These are phyloP conservation scores for Heterobasidion occidentale DNA, from an alignment of 1,284 basidiomycete genomes.

Conservation along the genomic window DNA sequence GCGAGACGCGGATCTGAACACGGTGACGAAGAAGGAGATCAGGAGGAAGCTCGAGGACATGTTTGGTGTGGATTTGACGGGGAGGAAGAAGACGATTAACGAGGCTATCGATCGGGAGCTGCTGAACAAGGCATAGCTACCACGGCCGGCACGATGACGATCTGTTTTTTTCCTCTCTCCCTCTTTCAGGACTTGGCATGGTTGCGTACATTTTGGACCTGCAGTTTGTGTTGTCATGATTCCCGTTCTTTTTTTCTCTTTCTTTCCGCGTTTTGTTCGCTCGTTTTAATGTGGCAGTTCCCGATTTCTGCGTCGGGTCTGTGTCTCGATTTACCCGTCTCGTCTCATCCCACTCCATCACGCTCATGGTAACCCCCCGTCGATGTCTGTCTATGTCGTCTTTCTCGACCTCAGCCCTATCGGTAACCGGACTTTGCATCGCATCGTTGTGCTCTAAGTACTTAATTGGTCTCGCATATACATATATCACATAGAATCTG, in stretches of 20 bases:
- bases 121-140: constrained; percentile 21
- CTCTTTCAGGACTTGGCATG: background rate
- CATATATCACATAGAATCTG: background rate
- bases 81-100: constrained; percentile 64
- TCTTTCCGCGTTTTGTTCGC: background rate
- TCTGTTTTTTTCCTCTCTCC: background rate
- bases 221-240: no score
- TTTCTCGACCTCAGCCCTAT: background rate
- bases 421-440: constrained; percentile 1
- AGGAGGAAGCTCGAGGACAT: constrained; percentile 73
- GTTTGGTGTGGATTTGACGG: constrained; percentile 65
- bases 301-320: background rate
- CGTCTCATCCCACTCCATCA: background rate
- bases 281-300: background rate
- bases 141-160: background rate
- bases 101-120: constrained; percentile 61
- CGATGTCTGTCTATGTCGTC: background rate
- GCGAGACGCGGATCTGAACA: constrained; percentile 74
- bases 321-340: background rate
- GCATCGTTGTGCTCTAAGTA: background rate
- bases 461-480: background rate
- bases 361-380: background rate
- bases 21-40: constrained; percentile 85
- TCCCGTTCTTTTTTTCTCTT: background rate
- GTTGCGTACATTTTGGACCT: background rate